Evolutionary conservation across 805 yeast genomes (phyloP), one percentile per base, ranked within the genome.

Genomic region (Kodamaea neixiangensis): DNA sequence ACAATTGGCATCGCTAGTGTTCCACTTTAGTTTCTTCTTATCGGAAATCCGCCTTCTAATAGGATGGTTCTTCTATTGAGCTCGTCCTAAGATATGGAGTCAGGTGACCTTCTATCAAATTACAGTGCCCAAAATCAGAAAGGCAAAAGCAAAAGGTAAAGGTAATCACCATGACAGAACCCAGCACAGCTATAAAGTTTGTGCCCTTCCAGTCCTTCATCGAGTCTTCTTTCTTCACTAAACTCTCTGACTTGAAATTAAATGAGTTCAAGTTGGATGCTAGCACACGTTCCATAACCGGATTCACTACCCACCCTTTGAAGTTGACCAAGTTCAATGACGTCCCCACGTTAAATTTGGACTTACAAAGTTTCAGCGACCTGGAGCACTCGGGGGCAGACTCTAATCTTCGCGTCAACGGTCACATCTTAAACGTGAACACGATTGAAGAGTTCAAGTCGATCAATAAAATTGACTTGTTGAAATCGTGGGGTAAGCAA

Each of bases 201-300:
- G 68, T 78, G 1, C 78, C 87, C 0, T 66, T 83, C 17, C 83
- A 80, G 51, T 85, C 96, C 2, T 87, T 87, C 64, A 84, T 88
- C 18, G 97, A 93, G 61, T 82, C 97, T 0, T 81, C 96, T 0
- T 94, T 94, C 66, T 94, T 93, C 71, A 85, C 86, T 39, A 79
- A 79, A 56, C 76, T 94, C 9, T 78, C 96, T 0, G 80, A 82
- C 44, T 66, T 83, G 57, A 94, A 94, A 63, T 76, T 94, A 43
- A 86, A 90, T 54, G 79, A 83, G 33, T 78, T 82, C 61, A 88
- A 86, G 63, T 76, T 93, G 18, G 85, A 83, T 58, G 72, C 80
- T 37, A 67, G 80, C 2, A 65, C 69, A 7, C 65, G 69, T 42
- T 63, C 65, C 1, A 64, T 87, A 7, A 52, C 55, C 14, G 90